phyloP scores from a whole-genome alignment of 306 rosid species.

The Cercis canadensis region DNA sequence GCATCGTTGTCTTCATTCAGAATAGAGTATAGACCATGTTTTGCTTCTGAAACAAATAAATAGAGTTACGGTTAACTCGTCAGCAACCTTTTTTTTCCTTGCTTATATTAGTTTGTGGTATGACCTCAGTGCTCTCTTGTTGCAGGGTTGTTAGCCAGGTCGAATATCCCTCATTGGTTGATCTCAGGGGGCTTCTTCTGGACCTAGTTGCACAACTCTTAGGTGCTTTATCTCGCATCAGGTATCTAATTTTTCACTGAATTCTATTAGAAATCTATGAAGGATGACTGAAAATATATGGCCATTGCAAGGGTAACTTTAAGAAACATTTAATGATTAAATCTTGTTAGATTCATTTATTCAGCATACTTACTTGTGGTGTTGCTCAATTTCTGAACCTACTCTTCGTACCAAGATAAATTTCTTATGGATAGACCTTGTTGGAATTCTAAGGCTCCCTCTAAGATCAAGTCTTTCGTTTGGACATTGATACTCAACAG shows the following conservation, averaged over 20 bases:
- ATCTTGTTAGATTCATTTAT: too few species aligned
- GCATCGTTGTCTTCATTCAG: too few species aligned
- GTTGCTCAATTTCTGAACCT: too few species aligned
- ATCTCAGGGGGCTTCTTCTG: slow-evolving; percentile 94
- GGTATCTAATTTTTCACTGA: slow-evolving; percentile 55
- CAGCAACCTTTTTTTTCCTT: neutral
- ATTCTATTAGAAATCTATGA: slow-evolving; percentile 21
- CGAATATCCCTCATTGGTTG: slow-evolving; percentile 98
- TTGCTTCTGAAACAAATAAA: slow-evolving; percentile 1
- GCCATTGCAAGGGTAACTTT: too few species aligned
- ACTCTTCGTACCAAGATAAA: too few species aligned
- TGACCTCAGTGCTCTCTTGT: slow-evolving; percentile 46
- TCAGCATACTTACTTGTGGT: too few species aligned
- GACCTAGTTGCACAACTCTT: slow-evolving; percentile 98
- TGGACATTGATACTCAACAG: too few species aligned
- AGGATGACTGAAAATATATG: neutral
- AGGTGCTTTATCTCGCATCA: slow-evolving; percentile 98
- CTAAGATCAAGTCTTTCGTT: too few species aligned
- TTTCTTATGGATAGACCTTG: too few species aligned
- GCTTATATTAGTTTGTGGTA: slow-evolving; percentile 16
- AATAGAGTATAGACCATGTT: too few species aligned
- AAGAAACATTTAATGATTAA: too few species aligned
- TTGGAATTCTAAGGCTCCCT: too few species aligned
- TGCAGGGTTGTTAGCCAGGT: slow-evolving; percentile 99
- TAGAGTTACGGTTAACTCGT: slow-evolving; percentile 24